These are phyloP conservation scores for Dillenia suffruticosa DNA, from an alignment of 164 flowering plant genomes.

Conservation along the genomic window DNA sequence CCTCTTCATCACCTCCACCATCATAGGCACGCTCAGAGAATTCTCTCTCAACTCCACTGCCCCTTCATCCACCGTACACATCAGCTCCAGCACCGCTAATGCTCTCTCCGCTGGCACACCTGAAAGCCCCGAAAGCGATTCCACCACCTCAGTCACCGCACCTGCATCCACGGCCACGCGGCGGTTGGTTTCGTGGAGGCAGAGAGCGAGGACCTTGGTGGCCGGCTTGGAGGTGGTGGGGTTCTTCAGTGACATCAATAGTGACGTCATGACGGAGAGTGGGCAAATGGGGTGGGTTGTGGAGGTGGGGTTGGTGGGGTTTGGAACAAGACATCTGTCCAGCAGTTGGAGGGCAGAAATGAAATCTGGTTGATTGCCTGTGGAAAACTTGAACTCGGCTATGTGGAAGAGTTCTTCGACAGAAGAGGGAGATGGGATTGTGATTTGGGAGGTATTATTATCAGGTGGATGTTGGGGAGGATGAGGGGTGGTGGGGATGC, in stretches of 20 bases:
- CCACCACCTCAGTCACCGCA: slow-evolving; percentile 45
- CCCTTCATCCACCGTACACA: slow-evolving; percentile 79
- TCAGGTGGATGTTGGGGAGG: slow-evolving; percentile 20
- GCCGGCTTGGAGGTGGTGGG: slow-evolving; percentile 46
- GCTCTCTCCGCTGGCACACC: slow-evolving; percentile 72
- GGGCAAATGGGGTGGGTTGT: slow-evolving; percentile 41
- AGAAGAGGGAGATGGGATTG: slow-evolving; percentile 9
- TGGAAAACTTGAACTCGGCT: slow-evolving; percentile 53
- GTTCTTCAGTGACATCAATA: slow-evolving; percentile 33
- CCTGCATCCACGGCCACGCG: slow-evolving; percentile 70
- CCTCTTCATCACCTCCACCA: slow-evolving; percentile 68
- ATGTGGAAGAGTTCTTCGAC: slow-evolving; percentile 57
- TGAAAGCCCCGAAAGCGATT: slow-evolving; percentile 56
- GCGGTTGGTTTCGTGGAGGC: slow-evolving; percentile 65
- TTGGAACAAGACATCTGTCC: slow-evolving; percentile 55
- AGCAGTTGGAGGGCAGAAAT: slow-evolving; percentile 50
- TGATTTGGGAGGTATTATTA: slow-evolving; percentile 3
- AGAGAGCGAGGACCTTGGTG: slow-evolving; percentile 67
- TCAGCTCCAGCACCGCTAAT: slow-evolving; percentile 73
- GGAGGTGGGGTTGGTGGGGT: slow-evolving; percentile 34
- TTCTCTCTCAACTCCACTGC: slow-evolving; percentile 67
- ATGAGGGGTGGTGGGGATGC: slow-evolving; percentile 51
- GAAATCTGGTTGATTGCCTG: slow-evolving; percentile 34
- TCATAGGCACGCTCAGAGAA: slow-evolving; percentile 82
- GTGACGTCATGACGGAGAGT: slow-evolving; percentile 44